Evolutionary conservation across 208 protist genomes (phyloP).

Genomic region (Crithidia expoeki): DNA sequence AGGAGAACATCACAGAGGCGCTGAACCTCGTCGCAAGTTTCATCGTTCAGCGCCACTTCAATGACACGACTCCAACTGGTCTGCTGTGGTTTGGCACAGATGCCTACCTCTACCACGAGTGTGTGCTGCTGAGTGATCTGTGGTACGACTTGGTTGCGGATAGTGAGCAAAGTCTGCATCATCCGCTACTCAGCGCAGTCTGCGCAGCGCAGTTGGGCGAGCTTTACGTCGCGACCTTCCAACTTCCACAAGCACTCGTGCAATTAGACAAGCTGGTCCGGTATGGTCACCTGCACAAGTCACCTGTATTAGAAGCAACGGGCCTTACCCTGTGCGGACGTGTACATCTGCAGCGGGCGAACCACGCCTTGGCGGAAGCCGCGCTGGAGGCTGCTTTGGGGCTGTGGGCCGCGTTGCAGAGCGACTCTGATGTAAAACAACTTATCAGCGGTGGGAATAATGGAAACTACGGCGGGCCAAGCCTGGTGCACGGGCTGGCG

Average conservation of each 20-base stretch:
- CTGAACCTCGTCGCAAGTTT: constrained; percentile 69
- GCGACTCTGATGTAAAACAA: constrained; percentile 34
- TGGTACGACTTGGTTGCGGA: constrained; percentile 75
- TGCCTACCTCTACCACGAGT: constrained; percentile 80
- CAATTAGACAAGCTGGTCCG: constrained; percentile 66
- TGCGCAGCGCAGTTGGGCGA: constrained; percentile 79
- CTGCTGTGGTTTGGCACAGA: constrained; percentile 53
- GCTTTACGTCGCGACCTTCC: constrained; percentile 84
- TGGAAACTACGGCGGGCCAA: neutral
- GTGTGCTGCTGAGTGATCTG: constrained; percentile 82
- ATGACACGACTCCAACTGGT: constrained; percentile 37
- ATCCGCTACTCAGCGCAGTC: constrained; percentile 65
- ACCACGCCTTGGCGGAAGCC: constrained; percentile 74
- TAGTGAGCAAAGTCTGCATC: constrained; percentile 58
- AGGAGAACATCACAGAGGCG: constrained; percentile 54
- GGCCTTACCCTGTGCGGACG: constrained; percentile 73
- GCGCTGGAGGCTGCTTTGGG: constrained; percentile 55
- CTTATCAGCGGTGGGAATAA: constrained; percentile 1
- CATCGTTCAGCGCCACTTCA: constrained; percentile 65
- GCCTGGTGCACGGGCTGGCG: neutral
- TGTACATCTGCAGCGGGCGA: constrained; percentile 79
- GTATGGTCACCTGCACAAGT: constrained; percentile 38
- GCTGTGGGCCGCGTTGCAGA: constrained; percentile 40
- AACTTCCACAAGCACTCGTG: constrained; percentile 65
- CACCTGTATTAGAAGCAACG: constrained; percentile 65